Evolutionary conservation across 1,139 yeast genomes (phyloP), one percentile per base, ranked within the genome.

Genomic region (Neolecta irregularis): DNA sequence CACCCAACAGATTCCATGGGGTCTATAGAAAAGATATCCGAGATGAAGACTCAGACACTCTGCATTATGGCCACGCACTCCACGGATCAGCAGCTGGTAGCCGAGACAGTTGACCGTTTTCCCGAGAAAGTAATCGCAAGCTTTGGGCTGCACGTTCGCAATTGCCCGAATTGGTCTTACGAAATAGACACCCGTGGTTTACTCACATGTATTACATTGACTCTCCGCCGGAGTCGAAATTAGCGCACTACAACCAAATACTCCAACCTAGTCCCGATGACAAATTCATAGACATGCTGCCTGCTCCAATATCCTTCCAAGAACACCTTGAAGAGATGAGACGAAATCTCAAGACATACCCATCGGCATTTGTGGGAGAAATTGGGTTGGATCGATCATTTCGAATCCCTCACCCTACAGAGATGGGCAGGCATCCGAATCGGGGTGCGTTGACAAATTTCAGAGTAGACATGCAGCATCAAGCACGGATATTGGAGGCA

Each of bases 101-200:
- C 44, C 6, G 41, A 45, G 15, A 44, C 51, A 13, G 54, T 56
- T 8, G 34, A 33, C 1, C 20, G 32, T 16, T 54, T 61, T 6
- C 53, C 49, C 2, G 46, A 48, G 7, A 52, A 52, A 20, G 55
- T 76, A 1, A 54, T 65, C 1, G 75, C 88, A 0, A 71, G 74
- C 36, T 74, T 73, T 51, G 98, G 48, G 28, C 26, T 36, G 11
- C 41, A 38, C 17, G 39, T 39, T 26, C 34, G 24, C 3, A 6
- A 11, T 18, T 12, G 21, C 8, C 21, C n/a, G 9, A 5, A 6
- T 17, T 6, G 23, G 9, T 5, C 9, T 24, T 20, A 6, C 20
- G 12, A 6, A 15, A 32, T 29, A 35, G 45, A 96, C 96, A 88
- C 53, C 96, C 96, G 0, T 85, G 95, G 95, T 81, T 69, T 49